Evolutionary conservation across 2,329 filamentous ascomycete genomes (phyloP).

Genomic region (Chrysoporthe austroafricana): DNA sequence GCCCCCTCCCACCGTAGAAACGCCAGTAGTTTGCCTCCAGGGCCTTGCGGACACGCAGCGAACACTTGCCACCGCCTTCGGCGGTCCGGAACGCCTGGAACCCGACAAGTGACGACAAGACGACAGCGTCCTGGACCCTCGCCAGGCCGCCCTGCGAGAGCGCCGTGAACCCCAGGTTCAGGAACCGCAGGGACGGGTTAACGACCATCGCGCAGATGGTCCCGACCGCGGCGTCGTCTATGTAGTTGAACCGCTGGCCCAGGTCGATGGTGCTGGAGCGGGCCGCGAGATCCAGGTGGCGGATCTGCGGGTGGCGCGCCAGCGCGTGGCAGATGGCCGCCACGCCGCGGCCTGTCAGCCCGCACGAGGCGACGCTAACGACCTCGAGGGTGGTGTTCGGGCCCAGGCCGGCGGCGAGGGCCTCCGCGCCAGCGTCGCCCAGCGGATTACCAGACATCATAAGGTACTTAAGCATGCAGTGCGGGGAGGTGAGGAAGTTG

Average conservation of each 20-base stretch:
- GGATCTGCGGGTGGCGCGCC: not conserved
- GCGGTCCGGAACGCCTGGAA: conserved; percentile 1
- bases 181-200: not conserved
- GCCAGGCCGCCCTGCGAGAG: conserved; percentile 5
- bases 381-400: conserved; percentile 13
- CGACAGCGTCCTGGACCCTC: not conserved
- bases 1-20: conserved; percentile 4
- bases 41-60: conserved; percentile 4
- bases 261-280: conserved; percentile 17
- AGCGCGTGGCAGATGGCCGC: conserved; percentile 1
- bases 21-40: conserved; percentile 8
- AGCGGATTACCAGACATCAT: conserved; percentile 46
- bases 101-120: not conserved
- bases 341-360: conserved; percentile 10
- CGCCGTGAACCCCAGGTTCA: conserved; percentile 7
- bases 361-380: conserved; percentile 12
- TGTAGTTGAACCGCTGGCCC: conserved; percentile 17
- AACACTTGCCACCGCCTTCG: not conserved
- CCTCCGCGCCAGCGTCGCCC: conserved; percentile 40
- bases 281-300: conserved; percentile 10
- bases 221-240: conserved; percentile 2
- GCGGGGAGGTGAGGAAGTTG: conserved; percentile 39
- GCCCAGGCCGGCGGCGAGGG: conserved; percentile 37
- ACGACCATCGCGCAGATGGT: not conserved
- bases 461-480: conserved; percentile 41